Evolutionary conservation across 2,329 filamentous ascomycete genomes (phyloP), one percentile per base, ranked within the genome.

Genomic region (Aspergillus pseudotamarii): DNA sequence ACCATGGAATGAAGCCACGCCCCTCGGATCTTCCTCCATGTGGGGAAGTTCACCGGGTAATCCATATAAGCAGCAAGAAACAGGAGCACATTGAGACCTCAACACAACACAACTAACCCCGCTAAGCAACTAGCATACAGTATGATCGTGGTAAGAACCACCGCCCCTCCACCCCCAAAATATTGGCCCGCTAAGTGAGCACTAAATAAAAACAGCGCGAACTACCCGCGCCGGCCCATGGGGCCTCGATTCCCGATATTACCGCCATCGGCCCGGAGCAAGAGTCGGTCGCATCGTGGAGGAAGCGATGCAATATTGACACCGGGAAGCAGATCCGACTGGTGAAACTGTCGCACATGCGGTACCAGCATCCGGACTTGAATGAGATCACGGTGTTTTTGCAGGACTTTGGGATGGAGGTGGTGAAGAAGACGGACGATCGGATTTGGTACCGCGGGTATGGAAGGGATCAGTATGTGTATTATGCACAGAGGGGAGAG

Each of bases 311-410:
- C 21, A 61, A 65, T 19, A 83, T 85, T 71, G 78, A 84, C 64
- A 68, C 70, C 19, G 65, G 75, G 54, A 73, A 78, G 34, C 83
- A 84, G 64, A 78, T 85, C 66, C 78, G 80, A 61, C 71, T 86
- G 23, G 79, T 76, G 8, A 82, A 81, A 61, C 64, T 85, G 5
- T 77, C 78, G 2, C 83, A 86, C 63, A 84, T 85, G 82, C 78
- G 83, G 1, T 86, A 86, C 68, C 83, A 85, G 63, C 84, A 85
- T 65, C 80, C 82, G 0, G 79, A 85, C 60, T 73, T 85, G 3
- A 74, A 77, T 34, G 72, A 76, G 63, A 83, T 84, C 56, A 55
- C 51, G 12, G 21, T 19, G 51, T 55, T 55, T 19, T 14, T 55
- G 9, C 51, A 55, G n/a, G 69, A 73, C 41, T 73, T 72, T 48